Conservation (phyloP, 2,329 filamentous ascomycete species). For the Venturia nashicola region DNA sequence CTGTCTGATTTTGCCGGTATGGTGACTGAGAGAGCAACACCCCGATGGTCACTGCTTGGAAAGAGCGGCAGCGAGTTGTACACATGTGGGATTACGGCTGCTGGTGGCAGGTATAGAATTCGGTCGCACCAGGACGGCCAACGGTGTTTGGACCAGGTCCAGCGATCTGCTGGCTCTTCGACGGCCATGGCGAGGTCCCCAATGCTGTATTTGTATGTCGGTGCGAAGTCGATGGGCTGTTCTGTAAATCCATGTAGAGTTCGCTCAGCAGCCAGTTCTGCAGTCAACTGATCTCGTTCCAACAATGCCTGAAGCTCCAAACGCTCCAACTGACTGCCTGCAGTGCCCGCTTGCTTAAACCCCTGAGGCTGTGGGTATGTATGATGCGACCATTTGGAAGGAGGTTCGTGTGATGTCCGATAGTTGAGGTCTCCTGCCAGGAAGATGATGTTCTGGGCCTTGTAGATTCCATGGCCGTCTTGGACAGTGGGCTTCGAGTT, state of each 20-base stretch:
- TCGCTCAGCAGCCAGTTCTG: constrained; percentile 54
- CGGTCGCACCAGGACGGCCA: constrained; percentile 93
- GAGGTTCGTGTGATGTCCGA: constrained; percentile 59
- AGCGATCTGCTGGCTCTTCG: constrained; percentile 30
- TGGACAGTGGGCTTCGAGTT: constrained; percentile 10
- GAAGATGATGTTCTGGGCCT: constrained; percentile 65
- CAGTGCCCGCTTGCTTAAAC: constrained; percentile 23
- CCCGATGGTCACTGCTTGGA: constrained; percentile 74
- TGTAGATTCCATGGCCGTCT: constrained; percentile 54
- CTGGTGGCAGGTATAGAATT: constrained; percentile 58
- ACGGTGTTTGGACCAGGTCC: constrained; percentile 68
- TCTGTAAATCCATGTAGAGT: constrained; percentile 72
- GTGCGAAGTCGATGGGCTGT: constrained; percentile 63
- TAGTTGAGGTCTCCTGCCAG: constrained; percentile 93
- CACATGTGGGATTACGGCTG: constrained; percentile 40
- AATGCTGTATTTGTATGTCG: constrained; percentile 74
- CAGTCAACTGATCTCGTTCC: constrained; percentile 63
- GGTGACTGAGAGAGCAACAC: constrained; percentile 60
- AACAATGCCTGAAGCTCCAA: constrained; percentile 43
- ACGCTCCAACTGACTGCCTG: not conserved
- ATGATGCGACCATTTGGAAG: constrained; percentile 43
- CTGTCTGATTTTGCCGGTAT: constrained; percentile 31
- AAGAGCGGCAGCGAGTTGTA: constrained; percentile 72
- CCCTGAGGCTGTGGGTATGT: constrained; percentile 43
- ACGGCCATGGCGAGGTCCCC: not conserved